Evolutionary conservation across 2,329 filamentous ascomycete species (phyloP), one percentile per base, ranked within the genome.

Genomic region (Fusarium siculi): DNA sequence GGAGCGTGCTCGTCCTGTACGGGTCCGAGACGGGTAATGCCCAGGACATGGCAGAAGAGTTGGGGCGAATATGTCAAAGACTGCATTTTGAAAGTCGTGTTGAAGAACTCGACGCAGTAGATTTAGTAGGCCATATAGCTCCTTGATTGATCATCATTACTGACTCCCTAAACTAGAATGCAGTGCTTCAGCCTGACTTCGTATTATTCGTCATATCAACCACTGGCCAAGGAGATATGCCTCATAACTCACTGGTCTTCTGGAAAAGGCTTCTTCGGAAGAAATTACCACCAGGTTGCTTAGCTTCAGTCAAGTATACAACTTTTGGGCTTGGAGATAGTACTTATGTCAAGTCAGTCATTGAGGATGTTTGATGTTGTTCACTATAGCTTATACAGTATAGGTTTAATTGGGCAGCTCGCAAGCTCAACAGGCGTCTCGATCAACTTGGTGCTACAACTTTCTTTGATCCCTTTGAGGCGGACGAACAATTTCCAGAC

Each of bases 1-100:
- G 88, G 74, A 84, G 83, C 66, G 81, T 88, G 55, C 88, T 97
- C 74, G 87, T 99, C 65, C 87, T 97, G 39, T 99, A 97, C 83
- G 96, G 94, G 62, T 97, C 96, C 43, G 96, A 99, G 85, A 98
- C 95, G 28, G 96, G 96, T 63, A 98, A 96, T 79, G 92, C 94
- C 61, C 93, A 97, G 82, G 96, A 98, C 82, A 90, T 96, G 72
- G 96, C 96, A 25, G 91, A 94, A 78, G 94, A 98, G 80, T 85
- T 98, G 70, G 93, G 92, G 43, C 87, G 91, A 44, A 82, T 93
- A 73, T 88, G 91, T 40, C 91, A 96, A 82, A 89, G 96, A 37
- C 84, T 98, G 65, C 93, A 91, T 77, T 98, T 98, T 81, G 82
- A 88, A 70, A 93, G 92, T 28, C 87, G 89, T 57, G 90, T 97